Conservation (phyloP, 1,284 basidiomycete species). For the Agaricales sp. region DNA sequence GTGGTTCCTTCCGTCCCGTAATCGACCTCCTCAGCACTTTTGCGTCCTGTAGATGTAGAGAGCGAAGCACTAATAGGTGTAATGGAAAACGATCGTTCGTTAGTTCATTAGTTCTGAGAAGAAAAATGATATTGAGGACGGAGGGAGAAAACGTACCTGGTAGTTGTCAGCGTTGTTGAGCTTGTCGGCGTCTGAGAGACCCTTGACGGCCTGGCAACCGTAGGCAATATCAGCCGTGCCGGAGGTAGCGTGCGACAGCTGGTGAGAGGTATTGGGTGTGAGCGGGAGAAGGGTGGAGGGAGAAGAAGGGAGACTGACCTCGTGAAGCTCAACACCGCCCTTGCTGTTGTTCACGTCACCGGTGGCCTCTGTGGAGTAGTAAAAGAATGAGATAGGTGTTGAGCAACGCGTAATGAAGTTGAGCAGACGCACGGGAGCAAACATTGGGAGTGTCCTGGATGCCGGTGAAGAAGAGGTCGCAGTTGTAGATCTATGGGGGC, state of each 20-base stretch:
- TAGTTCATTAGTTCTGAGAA: background rate
- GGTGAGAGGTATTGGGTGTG: background rate
- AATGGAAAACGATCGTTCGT: background rate
- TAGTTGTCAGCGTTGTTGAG: background rate
- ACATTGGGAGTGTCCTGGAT: background rate
- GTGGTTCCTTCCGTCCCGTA: too few species aligned
- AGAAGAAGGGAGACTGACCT: background rate
- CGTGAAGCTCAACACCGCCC: background rate
- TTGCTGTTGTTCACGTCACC: background rate
- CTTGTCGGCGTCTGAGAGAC: background rate
- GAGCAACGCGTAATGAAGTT: background rate
- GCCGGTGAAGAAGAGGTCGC: background rate
- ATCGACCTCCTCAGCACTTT: too few species aligned
- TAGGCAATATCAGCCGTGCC: too few species aligned
- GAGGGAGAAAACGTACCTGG: background rate
- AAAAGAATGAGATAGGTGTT: background rate
- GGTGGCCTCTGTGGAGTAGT: background rate
- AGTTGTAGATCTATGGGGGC: background rate
- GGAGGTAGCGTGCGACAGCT: background rate
- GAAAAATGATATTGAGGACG: too few species aligned
- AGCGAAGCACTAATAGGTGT: background rate
- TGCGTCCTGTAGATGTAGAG: background rate
- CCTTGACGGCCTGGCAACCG: background rate
- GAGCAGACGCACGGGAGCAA: background rate
- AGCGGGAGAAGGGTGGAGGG: background rate